Evolutionary conservation across 2,329 filamentous ascomycete species (phyloP), one percentile per base, ranked within the genome.

Genomic region (Tolypocladium inflatum): DNA sequence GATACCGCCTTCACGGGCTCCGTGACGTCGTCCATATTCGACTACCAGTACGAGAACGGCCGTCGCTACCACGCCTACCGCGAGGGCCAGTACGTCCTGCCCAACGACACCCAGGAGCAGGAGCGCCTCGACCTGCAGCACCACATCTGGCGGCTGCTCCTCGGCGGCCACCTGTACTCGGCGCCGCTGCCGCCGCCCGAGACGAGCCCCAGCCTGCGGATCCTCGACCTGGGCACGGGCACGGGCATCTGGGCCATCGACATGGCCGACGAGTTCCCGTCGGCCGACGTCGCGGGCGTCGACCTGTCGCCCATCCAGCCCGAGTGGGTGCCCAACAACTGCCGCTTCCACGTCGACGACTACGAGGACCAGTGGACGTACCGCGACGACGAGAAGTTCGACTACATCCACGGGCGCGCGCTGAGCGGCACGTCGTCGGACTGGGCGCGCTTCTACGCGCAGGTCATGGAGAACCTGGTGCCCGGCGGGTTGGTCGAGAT

Each of bases 331-430:
- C 83, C 84, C 1, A 73, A 76, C 35, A 88, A 88, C 63, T 81
- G 85, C 59, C 77, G 80, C 58, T 88, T 88, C 63, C 76, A 85
- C 58, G 79, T 88, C 41, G 85, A 89, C 65, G 85, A 89, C 65
- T 80, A 82, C 41, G 82, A 85, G 65, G 75, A 80, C n/a, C 64
- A 68, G 23, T 76, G 75, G 74, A 71, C 74, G 62, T 74, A 71
- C 58, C 57, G 42, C 38, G 59, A 61, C 11, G 78, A 82, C 64
- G 65, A 71, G 35, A 64, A 63, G 33, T 72, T 72, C 59, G 69
- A 71, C 61, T 71, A 65, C 60, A 67, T 75, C 63, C 70, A 72
- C 64, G 55, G 68, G 55, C 72, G 66, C 11, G 66, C 70, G 7
- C 62, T 73, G 21, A 66, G 67, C 2, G 70, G 70, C 3, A 71